Conservation (phyloP, 768 basidiomycete species). For the Russula abietina region DNA sequence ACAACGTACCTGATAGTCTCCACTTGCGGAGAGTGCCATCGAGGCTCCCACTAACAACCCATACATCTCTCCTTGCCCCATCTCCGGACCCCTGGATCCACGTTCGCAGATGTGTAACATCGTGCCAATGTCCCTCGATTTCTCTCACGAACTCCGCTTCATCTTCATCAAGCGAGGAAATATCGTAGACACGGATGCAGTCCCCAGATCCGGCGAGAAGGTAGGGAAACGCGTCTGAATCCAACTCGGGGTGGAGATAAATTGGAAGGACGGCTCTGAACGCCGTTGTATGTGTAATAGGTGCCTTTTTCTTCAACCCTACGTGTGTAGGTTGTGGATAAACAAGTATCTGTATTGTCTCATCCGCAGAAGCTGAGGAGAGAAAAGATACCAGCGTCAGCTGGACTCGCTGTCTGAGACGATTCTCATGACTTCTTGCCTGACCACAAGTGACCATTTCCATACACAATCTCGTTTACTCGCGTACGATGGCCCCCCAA, state of each 20-base stretch:
- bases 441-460: constrained; percentile 79
- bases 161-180: constrained; percentile 59
- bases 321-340: constrained; percentile 33
- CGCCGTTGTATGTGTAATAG: constrained; percentile 53
- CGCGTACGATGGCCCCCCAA: constrained; percentile 73
- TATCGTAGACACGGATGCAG: constrained; percentile 71
- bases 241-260: constrained; percentile 42
- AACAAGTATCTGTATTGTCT: constrained; percentile 62
- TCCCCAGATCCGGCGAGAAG: constrained; percentile 82
- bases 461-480: constrained; percentile 65
- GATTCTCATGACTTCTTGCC: constrained; percentile 45
- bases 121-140: constrained; percentile 86
- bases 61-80: constrained; percentile 56
- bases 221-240: constrained; percentile 55
- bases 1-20: constrained; percentile 52
- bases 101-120: constrained; percentile 67
- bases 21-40: constrained; percentile 87
- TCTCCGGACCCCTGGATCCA: constrained; percentile 58
- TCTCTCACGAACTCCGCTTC: constrained; percentile 67
- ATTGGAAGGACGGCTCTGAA: constrained; percentile 74
- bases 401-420: background rate
- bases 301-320: constrained; percentile 39
- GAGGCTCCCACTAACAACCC: constrained; percentile 78
- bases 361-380: constrained; percentile 76
- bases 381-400: background rate